Base-by-base conservation (phyloP, 306 rosid species). In the Malus sylvestris region DNA sequence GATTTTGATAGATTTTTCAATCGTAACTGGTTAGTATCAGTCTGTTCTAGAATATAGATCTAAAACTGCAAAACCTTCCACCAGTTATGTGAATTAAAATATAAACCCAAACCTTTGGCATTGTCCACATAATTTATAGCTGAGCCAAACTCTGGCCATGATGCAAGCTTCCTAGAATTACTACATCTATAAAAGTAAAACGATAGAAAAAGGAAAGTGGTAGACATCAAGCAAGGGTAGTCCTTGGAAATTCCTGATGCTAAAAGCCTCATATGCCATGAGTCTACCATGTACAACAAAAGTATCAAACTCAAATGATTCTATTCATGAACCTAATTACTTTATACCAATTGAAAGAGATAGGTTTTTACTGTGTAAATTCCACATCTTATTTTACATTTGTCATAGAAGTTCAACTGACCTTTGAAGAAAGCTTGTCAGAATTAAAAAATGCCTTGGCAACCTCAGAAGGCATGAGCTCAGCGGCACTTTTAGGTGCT, bases 391-490 rank as follows among this genome's bases (percentile, higher is more conserved):
- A 51, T 42, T 29, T 59, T 74, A 53, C 20, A 64, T 52, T 45
- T 29, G 30, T 64, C 70, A 49, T 4, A 40, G n/a, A 53, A 72
- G 35, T 59, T 61, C 67, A 84, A 76, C 93, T 87, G 80, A 96
- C 99, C 99, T 93, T 96, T 61, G 99, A 81, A 68, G 96, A 91
- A 78, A 91, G 88, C 86, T 89, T 92, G 69, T 92, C 96, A 63
- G 95, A 82, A 66, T 83, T 72, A 97, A 87, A 96, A 78, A 96
- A 93, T 70, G 90, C 97, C 84, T 91, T 91, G 64, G 97, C 98
- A 76, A 96, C 88, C 64, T 96, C 98, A 75, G 97, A 80, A 81
- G 98, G 97, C 98, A 93, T 96, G 80, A 93, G 98, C 86, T 91
- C 97, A 57, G 97, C 79, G 44, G 88, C 79, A 68, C 93, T 96